A percentile compares a stretch with the other conserved stretches of the same genome.
Conservation (phyloP, 1,284 basidiomycete species). For the Rhodotorula sp. region DNA sequence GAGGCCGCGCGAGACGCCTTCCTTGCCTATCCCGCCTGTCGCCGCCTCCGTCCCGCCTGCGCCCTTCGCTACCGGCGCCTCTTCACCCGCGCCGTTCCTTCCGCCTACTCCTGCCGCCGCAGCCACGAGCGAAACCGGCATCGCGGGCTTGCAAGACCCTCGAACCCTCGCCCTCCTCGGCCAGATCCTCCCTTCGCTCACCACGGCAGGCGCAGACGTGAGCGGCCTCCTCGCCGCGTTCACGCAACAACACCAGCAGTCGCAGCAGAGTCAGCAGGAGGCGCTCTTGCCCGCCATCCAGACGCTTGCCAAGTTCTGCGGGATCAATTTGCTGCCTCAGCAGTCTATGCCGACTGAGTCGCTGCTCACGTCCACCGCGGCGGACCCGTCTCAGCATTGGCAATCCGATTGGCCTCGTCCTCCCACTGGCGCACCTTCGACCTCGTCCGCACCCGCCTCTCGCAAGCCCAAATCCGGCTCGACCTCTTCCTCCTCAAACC, state of each 20-base stretch:
- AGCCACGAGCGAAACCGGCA: not conserved
- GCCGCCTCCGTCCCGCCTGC: constrained; percentile 1
- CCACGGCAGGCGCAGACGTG: not conserved
- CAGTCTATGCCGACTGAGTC: not conserved
- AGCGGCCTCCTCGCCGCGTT: not conserved
- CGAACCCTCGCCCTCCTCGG: constrained; percentile 26
- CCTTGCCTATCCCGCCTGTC: constrained; percentile 8
- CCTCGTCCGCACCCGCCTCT: not conserved
- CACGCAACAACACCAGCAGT: not conserved
- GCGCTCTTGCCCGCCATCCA: constrained; percentile 22
- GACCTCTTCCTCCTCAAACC: not conserved
- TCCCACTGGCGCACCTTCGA: not conserved
- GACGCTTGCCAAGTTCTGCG: constrained; percentile 33
- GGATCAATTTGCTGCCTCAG: constrained; percentile 6
- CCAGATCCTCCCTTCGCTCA: constrained; percentile 25
- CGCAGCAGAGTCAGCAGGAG: not conserved
- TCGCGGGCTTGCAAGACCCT: constrained; percentile 19
- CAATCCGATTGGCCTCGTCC: not conserved
- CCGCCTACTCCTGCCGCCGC: not conserved
- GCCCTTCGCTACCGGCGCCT: constrained; percentile 1
- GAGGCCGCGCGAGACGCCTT: constrained; percentile 15
- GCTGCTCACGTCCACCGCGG: not conserved
- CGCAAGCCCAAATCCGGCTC: not conserved
- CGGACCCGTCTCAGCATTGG: not conserved
- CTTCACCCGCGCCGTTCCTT: not conserved